Base-by-base conservation (phyloP, 305 asterid species). In the Petunia hybrid region DNA sequence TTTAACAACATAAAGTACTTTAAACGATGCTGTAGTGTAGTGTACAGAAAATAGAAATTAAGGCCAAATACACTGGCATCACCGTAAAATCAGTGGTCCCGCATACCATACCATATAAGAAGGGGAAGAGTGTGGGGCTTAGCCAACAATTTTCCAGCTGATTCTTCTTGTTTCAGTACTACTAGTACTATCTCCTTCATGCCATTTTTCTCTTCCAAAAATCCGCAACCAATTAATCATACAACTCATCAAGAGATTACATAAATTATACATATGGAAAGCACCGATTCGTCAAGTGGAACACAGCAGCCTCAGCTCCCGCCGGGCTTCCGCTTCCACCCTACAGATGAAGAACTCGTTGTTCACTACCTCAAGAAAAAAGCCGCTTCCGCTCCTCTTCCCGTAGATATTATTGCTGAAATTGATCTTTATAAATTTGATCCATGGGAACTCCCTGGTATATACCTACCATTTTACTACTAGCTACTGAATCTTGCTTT, bases 401-500 rank as follows among this genome's bases (percentile, higher is more conserved):
- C 97, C 0, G 98, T 89, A 6, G 79, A 93, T 46, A 90, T 93
- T 78, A 93, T 93, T 22, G 98, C 97, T 2, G 98, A 92, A 66
- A 89, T 93, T 80, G 98, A 93, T 84, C 94, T 93, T n/a, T 93
- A 92, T 80, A 93, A 93, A 71, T 93, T 92, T 81, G 98, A 93
- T 80, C 98, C 98, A 0, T 93, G 98, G 98, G 98, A 93, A 53
- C 92, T 92, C 13, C 98, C 98, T 8, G 93, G 97, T 93, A 73
- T 41, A 51, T 48, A 71, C 31, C 31, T 22, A 22, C 31, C 31
- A 22, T 35, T 39, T 48, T 7, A 16, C 10, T 67, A 42, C 48
- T 31, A 2, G 31, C 5, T 8, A n/a, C 45, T 0, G 8, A 0
- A 8, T 51, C 0, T 14, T 56, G 0, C 31, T 56, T 56, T 0